Evolutionary conservation across 805 yeast species (phyloP).

Genomic region (Candida boleticola): DNA sequence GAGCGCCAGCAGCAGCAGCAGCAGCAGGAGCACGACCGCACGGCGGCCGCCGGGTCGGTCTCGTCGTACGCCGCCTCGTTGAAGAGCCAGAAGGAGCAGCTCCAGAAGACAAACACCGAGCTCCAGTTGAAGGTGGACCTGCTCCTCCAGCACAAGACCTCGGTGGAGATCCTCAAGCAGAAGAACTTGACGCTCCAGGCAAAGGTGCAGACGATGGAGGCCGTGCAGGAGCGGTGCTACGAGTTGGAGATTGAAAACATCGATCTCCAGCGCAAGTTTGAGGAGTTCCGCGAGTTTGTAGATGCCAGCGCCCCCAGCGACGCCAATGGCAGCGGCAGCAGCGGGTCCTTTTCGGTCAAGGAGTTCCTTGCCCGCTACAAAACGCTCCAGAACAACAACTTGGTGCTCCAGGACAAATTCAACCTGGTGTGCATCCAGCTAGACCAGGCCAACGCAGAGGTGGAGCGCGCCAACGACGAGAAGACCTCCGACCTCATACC

Average conservation of each 20-base stretch:
- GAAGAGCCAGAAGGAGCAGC: constrained; percentile 28
- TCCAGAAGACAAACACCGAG: constrained; percentile 51
- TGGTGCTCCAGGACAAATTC: constrained; percentile 37
- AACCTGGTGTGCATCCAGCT: constrained; percentile 19
- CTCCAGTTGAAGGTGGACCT: constrained; percentile 53
- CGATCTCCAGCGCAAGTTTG: constrained; percentile 44
- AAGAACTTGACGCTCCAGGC: constrained; percentile 46
- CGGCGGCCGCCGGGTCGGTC: not conserved
- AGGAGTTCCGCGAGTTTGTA: constrained; percentile 46
- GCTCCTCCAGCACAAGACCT: constrained; percentile 46
- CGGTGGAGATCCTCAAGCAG: constrained; percentile 52
- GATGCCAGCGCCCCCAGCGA: constrained; percentile 19
- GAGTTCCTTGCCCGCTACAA: constrained; percentile 39
- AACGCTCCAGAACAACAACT: constrained; percentile 25
- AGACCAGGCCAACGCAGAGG: constrained; percentile 9
- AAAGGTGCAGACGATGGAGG: constrained; percentile 37
- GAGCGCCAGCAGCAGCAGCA: constrained; percentile 12
- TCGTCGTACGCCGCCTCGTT: constrained; percentile 13
- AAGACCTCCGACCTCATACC: constrained; percentile 11
- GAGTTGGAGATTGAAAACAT: constrained; percentile 51
- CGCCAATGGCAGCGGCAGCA: constrained; percentile 9
- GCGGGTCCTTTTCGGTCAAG: constrained; percentile 19
- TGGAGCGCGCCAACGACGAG: constrained; percentile 3
- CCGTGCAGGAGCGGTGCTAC: constrained; percentile 43
- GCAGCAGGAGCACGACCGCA: not conserved